These are phyloP conservation scores for Symmetrospora coprosmae DNA, from an alignment of 768 basidiomycete genomes.

Conservation along the genomic window DNA sequence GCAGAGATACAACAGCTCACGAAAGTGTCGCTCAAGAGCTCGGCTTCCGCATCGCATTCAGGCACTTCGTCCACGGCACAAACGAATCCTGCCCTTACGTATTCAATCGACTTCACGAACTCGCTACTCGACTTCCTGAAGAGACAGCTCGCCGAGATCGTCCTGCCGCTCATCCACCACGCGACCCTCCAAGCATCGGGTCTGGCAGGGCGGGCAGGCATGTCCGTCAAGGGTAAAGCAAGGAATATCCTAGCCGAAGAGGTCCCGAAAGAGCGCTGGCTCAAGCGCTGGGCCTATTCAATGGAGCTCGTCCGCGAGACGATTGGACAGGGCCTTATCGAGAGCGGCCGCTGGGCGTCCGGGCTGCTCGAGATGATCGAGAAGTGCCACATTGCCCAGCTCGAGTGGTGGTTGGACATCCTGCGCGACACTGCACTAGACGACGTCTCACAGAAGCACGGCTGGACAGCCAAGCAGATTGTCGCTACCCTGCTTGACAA, in stretches of 20 bases:
- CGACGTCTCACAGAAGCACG: background rate
- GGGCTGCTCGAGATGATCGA: background rate
- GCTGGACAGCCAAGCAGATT: conserved; percentile 4
- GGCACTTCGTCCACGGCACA: too few species aligned
- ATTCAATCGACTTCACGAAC: conserved; percentile 4
- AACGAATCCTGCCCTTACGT: background rate
- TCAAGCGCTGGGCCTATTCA: conserved; percentile 1
- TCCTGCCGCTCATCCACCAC: conserved; percentile 2
- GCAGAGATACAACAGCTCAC: background rate
- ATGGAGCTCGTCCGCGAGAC: background rate
- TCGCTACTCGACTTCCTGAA: background rate
- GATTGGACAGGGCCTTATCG: background rate
- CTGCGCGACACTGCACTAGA: background rate
- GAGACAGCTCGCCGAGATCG: background rate
- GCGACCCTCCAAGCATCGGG: background rate
- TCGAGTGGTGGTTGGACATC: background rate
- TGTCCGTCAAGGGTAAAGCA: conserved; percentile 11
- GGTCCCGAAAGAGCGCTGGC: background rate
- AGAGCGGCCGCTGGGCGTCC: background rate
- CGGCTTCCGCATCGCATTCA: background rate
- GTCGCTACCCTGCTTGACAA: background rate
- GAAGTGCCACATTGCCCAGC: background rate
- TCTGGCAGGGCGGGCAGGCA: background rate
- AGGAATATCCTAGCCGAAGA: conserved; percentile 15
- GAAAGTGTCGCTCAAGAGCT: background rate